Percentiles rank a stretch among this genome's conserved stretches.
These are phyloP conservation scores for Ehretia macrophylla DNA, from an alignment of 257 asterid species.

Conservation along the genomic window DNA sequence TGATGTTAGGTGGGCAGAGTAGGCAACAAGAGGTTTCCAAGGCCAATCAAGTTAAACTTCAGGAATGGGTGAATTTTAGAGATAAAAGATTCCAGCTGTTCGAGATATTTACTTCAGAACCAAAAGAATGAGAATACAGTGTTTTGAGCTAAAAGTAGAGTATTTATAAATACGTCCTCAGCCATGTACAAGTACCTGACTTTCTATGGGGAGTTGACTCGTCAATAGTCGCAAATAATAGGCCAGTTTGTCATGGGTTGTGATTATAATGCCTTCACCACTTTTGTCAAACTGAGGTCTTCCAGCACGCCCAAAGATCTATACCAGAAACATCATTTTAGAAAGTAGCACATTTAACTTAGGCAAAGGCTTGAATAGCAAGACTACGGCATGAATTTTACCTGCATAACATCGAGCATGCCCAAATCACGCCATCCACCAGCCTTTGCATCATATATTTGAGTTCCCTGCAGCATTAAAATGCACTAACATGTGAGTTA, in stretches of 20 bases:
- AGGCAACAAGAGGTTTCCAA: not conserved
- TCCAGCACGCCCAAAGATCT: constrained; percentile 99
- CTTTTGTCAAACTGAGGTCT: constrained; percentile 99
- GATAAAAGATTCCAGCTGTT: no score
- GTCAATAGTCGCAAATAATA: constrained; percentile 89
- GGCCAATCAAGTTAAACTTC: not conserved
- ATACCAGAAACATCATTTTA: constrained; percentile 25
- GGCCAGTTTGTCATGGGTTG: constrained; percentile 80
- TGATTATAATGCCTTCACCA: constrained; percentile 98
- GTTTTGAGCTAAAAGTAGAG: no score
- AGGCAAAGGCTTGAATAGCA: constrained; percentile 8
- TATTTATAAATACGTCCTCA: no score
- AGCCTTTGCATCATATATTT: constrained; percentile 95
- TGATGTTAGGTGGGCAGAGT: not conserved
- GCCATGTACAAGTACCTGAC: constrained; percentile 58
- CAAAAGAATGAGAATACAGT: no score
- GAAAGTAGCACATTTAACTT: not conserved
- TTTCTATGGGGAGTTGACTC: constrained; percentile 96
- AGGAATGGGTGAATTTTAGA: no score
- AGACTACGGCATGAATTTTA: constrained; percentile 25
- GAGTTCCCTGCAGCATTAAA: constrained; percentile 72
- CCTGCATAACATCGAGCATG: constrained; percentile 99
- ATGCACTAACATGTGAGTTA: constrained; percentile 25
- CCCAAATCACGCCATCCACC: constrained; percentile 99
- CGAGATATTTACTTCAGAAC: no score